Evolutionary conservation across 805 yeast genomes (phyloP).

Genomic region (Ogataea siamensis): DNA sequence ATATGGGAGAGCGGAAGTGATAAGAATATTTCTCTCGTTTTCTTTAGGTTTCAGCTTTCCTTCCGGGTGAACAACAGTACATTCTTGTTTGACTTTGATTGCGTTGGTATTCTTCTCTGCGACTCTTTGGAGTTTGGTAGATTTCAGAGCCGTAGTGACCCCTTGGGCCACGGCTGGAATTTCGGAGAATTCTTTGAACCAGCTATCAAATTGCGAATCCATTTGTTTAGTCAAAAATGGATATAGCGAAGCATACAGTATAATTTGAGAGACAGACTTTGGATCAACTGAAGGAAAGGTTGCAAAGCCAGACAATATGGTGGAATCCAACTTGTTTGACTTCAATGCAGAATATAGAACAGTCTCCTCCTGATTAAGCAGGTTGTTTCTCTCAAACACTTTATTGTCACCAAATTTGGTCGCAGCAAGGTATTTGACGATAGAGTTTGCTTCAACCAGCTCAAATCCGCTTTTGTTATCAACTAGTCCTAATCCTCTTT

Average conservation of each 20-base stretch:
- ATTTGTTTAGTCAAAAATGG: conserved; percentile 35
- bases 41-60: conserved; percentile 61
- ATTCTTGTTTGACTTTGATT: conserved; percentile 22
- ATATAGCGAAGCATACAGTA: conserved; percentile 57
- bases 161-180: conserved; percentile 43
- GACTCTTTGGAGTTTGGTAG: conserved; percentile 43
- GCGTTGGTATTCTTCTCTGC: conserved; percentile 43
- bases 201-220: conserved; percentile 23
- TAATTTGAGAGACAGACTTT: conserved; percentile 50
- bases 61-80: conserved; percentile 15
- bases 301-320: conserved; percentile 12
- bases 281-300: conserved; percentile 30
- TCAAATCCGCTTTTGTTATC: conserved; percentile 43
- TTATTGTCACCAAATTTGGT: conserved; percentile 15
- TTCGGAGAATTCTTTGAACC: conserved; percentile 44
- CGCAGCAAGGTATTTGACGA: conserved; percentile 59
- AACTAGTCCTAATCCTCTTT: conserved; percentile 21
- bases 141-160: conserved; percentile 43
- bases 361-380: conserved; percentile 44
- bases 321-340: conserved; percentile 31
- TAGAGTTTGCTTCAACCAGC: conserved; percentile 65
- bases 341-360: conserved; percentile 41
- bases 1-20: conserved; percentile 96
- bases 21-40: conserved; percentile 74
- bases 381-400: conserved; percentile 20